Base-by-base conservation (phyloP, 768 basidiomycete genomes). In the Termitomyces sp. region DNA sequence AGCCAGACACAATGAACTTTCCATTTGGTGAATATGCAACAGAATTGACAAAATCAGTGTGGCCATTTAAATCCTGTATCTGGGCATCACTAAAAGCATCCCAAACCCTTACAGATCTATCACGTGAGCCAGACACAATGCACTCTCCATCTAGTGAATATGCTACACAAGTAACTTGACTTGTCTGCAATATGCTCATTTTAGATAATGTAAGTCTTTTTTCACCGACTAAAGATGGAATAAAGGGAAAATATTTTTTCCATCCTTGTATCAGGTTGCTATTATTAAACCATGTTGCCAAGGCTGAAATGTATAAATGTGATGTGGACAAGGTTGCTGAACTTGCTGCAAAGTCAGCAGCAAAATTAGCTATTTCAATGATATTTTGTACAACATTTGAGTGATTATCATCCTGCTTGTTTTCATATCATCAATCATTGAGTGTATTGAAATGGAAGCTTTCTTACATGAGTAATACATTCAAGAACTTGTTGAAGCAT, bases 231-330 rank as follows among this genome's bases (percentile, higher is more conserved):
- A 44, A 1, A 26, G 12, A 44, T 44, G 46, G 46, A 6, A 47
- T 21, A 4, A 2, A 12, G 2, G n/a, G 7, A 15, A 48, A 48
- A n/a, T 2, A 21, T 2, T 22, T 22, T n/a, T 30, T 54, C 53
- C 53, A 48, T 28, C 17, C 8, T 40, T 53, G 0, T 5, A 19
- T 28, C 2, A 48, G 10, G 1, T 12, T 15, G 0, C 54, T 30
- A 8, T 55, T 32, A 14, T 10, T 10, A 2, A 48, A 24, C 65
- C 63, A 63, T 40, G 62, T 64, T 50, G 56, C 54, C 44, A 66
- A 54, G 46, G 62, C 49, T 30, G 65, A 66, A 11, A 64, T 58
- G 38, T 66, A 66, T 32, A 65, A 8, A 38, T 54, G 53, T 22
- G 62, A 64, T 55, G 64, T 65, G 2, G 65, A 66, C 15, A 3